A percentile compares a stretch with the other conserved stretches of the same genome.
These are phyloP conservation scores for Gossypioides kirkii DNA, from an alignment of 345 rosid genomes.

Conservation along the genomic window DNA sequence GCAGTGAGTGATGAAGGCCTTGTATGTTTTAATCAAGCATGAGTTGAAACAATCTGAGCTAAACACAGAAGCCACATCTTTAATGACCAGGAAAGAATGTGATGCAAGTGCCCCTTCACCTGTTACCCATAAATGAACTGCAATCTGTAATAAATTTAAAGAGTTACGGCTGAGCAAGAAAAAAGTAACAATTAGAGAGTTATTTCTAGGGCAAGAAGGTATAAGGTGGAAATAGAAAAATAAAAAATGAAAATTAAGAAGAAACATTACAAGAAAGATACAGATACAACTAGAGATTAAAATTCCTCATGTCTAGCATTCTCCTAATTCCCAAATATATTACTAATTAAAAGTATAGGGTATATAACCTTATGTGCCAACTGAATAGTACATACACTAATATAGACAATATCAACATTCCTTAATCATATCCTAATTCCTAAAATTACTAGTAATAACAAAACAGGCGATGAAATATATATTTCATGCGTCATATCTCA, in stretches of 20 bases:
- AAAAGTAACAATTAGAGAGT: background rate
- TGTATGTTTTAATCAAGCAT: slow-evolving; percentile 62
- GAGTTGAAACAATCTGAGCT: slow-evolving; percentile 52
- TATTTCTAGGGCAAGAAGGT: background rate
- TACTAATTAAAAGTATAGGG: background rate
- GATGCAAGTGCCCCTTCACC: slow-evolving; percentile 50
- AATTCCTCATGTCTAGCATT: background rate
- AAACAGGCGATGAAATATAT: background rate
- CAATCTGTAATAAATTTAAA: slow-evolving; percentile 43
- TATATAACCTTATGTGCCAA: background rate
- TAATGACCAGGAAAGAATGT: slow-evolving; percentile 52
- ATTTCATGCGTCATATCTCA: background rate
- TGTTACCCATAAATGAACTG: slow-evolving; percentile 76
- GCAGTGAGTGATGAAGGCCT: slow-evolving; percentile 60
- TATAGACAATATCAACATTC: background rate
- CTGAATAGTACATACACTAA: background rate
- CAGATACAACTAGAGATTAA: background rate
- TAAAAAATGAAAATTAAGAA: background rate
- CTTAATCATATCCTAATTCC: background rate
- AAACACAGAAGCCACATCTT: slow-evolving; percentile 50
- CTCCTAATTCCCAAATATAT: background rate
- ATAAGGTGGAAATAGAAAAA: background rate
- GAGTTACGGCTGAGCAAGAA: background rate
- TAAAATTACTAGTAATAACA: background rate
- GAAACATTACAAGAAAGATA: background rate